Percentiles rank a stretch among this genome's conserved stretches.
Evolutionary conservation across 345 rosid species (phyloP).

Genomic region (Schrenkiella parvula): DNA sequence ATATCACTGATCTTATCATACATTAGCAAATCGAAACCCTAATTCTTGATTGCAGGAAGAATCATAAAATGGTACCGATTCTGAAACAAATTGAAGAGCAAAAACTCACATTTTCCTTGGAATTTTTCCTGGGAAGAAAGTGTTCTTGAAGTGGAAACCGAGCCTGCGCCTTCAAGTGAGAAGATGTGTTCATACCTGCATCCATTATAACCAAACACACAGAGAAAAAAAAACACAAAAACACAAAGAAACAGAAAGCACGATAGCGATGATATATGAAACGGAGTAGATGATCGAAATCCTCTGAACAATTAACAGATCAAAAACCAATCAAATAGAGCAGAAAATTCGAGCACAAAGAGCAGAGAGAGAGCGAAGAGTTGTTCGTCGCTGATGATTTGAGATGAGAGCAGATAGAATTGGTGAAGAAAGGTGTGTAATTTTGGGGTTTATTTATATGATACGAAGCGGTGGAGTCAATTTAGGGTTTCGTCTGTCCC

Average conservation of each 20-base stretch:
- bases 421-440: neutral
- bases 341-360: neutral
- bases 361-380: conserved; percentile 4
- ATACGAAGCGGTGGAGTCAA: neutral
- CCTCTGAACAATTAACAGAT: neutral
- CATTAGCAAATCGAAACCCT: neutral
- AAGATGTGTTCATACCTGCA: conserved; percentile 30
- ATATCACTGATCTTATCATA: neutral
- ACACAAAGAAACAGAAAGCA: neutral
- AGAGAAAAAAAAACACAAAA: neutral
- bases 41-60: neutral
- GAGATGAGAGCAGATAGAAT: conserved; percentile 1
- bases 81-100: neutral
- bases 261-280: neutral
- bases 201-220: conserved; percentile 26
- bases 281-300: neutral
- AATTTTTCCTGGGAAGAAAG: conserved; percentile 36
- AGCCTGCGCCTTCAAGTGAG: conserved; percentile 33
- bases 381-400: conserved; percentile 1
- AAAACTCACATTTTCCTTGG: conserved; percentile 41
- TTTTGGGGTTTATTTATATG: neutral
- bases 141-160: conserved; percentile 48
- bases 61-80: neutral
- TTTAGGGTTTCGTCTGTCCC: conserved; percentile 5
- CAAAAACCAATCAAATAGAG: neutral